Percentiles rank a stretch among this genome's conserved stretches.
phyloP scores from a whole-genome alignment of 2,329 filamentous ascomycete genomes.

The Arthrinium phaeospermum region DNA sequence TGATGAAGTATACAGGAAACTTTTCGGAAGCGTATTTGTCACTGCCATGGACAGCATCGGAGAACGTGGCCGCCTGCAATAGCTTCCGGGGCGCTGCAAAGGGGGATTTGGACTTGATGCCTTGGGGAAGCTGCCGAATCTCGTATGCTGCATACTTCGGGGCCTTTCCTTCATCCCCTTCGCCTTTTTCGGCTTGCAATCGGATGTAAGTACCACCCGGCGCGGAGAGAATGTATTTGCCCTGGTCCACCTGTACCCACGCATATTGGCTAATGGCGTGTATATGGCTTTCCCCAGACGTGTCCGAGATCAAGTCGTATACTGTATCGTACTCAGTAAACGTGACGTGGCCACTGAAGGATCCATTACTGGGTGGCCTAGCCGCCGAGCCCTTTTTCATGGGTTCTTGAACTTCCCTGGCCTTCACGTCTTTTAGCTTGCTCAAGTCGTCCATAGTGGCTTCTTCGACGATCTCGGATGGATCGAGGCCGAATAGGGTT shows the following conservation, averaged over 20 bases:
- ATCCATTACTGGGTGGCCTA: not conserved
- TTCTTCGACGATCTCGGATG: conserved; percentile 74
- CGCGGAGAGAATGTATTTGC: conserved; percentile 74
- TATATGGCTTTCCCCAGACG: conserved; percentile 78
- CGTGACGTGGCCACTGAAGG: conserved; percentile 55
- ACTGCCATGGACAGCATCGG: conserved; percentile 80
- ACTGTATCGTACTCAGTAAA: conserved; percentile 93
- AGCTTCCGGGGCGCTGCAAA: conserved; percentile 74
- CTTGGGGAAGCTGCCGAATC: conserved; percentile 52
- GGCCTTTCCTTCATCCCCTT: conserved; percentile 33
- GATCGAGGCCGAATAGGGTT: conserved; percentile 91
- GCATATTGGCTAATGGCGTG: conserved; percentile 74
- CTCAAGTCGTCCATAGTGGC: conserved; percentile 68
- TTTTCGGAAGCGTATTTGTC: conserved; percentile 77
- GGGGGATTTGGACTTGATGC: conserved; percentile 55
- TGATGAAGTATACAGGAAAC: conserved; percentile 73
- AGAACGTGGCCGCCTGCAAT: conserved; percentile 68
- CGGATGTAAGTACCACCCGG: conserved; percentile 66
- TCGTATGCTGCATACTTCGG: conserved; percentile 52
- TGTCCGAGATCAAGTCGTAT: conserved; percentile 87
- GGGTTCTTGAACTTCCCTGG: conserved; percentile 43
- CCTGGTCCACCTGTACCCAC: conserved; percentile 80
- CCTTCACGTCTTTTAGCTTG: conserved; percentile 55
- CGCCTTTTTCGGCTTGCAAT: conserved; percentile 50
- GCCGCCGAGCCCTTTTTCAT: conserved; percentile 36